Evolutionary conservation across 208 protist genomes (phyloP).

Genomic region (Leishmania gerbilli): DNA sequence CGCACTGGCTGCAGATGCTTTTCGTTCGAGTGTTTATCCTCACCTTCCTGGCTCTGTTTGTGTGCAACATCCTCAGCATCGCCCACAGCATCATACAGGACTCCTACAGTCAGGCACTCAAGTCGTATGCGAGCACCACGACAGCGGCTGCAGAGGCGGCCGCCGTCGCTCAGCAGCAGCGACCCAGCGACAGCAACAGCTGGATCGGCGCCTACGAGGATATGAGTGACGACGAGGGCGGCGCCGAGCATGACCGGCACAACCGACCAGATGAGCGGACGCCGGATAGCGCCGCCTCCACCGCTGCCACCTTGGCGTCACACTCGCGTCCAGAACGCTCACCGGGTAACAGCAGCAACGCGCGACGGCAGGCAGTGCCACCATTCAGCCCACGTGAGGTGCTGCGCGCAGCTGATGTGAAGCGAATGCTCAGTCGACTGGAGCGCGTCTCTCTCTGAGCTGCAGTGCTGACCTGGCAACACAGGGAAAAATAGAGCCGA

Average conservation of each 20-base stretch:
- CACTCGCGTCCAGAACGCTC: neutral
- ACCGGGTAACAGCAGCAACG: neutral
- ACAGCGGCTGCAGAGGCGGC: constrained; percentile 2
- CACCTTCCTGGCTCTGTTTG: constrained; percentile 57
- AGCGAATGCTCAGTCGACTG: constrained; percentile 40
- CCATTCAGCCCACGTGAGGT: neutral
- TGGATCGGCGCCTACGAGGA: neutral
- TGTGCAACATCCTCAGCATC: constrained; percentile 65
- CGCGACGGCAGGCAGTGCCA: constrained; percentile 9
- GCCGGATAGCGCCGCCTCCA: neutral
- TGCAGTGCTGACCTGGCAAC: neutral
- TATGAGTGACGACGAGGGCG: neutral
- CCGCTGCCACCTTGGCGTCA: neutral
- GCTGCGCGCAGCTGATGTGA: constrained; percentile 27
- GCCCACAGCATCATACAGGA: constrained; percentile 70
- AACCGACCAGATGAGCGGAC: neutral
- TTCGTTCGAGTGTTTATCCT: constrained; percentile 51
- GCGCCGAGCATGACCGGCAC: neutral
- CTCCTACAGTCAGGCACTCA: constrained; percentile 52
- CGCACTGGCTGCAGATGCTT: constrained; percentile 39
- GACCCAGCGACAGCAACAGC: neutral
- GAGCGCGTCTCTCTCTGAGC: constrained; percentile 5
- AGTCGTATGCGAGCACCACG: constrained; percentile 18
- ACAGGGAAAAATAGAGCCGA: neutral
- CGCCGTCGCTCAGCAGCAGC: constrained; percentile 6